Base-by-base conservation (phyloP, 2,329 filamentous ascomycete genomes). In the Sporothrix luriei region DNA sequence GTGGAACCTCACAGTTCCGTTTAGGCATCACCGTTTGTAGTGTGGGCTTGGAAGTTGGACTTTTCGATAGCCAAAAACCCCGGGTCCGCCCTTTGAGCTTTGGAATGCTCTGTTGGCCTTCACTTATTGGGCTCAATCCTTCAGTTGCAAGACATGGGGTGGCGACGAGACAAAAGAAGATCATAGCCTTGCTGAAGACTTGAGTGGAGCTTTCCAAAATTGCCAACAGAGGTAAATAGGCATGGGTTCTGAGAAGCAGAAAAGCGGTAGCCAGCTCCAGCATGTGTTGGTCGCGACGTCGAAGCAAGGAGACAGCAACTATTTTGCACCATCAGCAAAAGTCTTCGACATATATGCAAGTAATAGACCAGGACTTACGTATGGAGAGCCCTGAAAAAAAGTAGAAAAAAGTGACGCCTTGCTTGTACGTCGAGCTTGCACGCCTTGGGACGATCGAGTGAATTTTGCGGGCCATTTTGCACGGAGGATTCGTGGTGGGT, bases 391-490 rank as follows among this genome's bases (percentile, higher is more conserved):
- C 40, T 43, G 11, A 10, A 1, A 13, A 40, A 3, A 61, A 43
- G 33, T 61, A 14, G 55, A 61, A 61, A 43, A 61, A 9, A 24
- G 5, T n/a, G n/a, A 43, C 1, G 33, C 7, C 33, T 7, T 33
- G 29, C 7, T 6, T 7, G 7, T 33, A 33, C 5, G 7, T 33
- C 33, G 33, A 2, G 13, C 21, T 24, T 24, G 33, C 3, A 7
- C 38, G 57, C 38, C 40, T 13, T 24, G 33, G 38, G 38, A 38
- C 43, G 38, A 46, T 62, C 38, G 26, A 38, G 13, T 46, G 57
- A 46, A 26, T 24, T 26, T 62, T 62, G 57, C 38, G 55, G 57
- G 57, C 57, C 57, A n/a, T 62, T 62, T 61, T 26, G n/a, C 38
- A 62, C 38, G 38, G 57, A 38, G 38, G 10, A 14, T 43, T 43